A percentile compares a stretch with the other conserved stretches of the same genome.
phyloP scores from a whole-genome alignment of 2,329 filamentous ascomycete species.

The Lachnum nothofagi region DNA sequence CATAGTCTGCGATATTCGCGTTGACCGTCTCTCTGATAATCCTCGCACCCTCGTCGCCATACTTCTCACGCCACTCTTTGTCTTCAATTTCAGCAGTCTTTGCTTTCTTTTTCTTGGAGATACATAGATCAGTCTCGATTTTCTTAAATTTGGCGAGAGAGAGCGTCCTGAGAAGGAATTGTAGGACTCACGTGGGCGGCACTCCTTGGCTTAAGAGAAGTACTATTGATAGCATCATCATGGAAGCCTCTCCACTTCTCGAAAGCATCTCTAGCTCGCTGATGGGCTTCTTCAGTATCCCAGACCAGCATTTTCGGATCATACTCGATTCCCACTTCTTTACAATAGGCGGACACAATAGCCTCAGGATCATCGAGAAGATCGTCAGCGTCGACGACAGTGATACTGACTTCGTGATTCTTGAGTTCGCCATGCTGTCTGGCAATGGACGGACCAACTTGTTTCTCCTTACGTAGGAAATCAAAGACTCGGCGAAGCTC shows the following conservation, averaged over 20 bases:
- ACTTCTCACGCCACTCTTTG: slow-evolving; percentile 68
- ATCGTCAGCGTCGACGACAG: slow-evolving; percentile 89
- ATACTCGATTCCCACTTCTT: slow-evolving; percentile 73
- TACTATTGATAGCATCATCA: slow-evolving; percentile 85
- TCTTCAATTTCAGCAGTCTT: slow-evolving; percentile 63
- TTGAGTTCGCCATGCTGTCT: slow-evolving; percentile 32
- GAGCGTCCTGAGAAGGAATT: not conserved
- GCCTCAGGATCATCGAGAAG: slow-evolving; percentile 77
- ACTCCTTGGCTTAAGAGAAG: slow-evolving; percentile 64
- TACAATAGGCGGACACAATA: slow-evolving; percentile 74
- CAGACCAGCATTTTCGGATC: slow-evolving; percentile 74
- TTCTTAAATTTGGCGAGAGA: no score
- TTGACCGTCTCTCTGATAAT: slow-evolving; percentile 67
- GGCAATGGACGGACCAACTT: slow-evolving; percentile 65
- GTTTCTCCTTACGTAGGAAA: slow-evolving; percentile 63
- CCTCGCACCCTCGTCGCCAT: slow-evolving; percentile 64
- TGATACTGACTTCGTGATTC: slow-evolving; percentile 56
- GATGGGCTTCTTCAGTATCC: slow-evolving; percentile 69
- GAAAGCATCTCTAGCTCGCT: slow-evolving; percentile 67
- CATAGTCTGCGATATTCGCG: slow-evolving; percentile 68
- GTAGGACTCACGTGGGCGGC: slow-evolving; percentile 52
- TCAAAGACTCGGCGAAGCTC: slow-evolving; percentile 86
- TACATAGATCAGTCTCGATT: slow-evolving; percentile 14
- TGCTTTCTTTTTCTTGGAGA: slow-evolving; percentile 48
- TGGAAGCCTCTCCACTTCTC: slow-evolving; percentile 98